These are phyloP conservation scores for Penstemon barbatus DNA, from an alignment of 257 asterid genomes.

Conservation along the genomic window DNA sequence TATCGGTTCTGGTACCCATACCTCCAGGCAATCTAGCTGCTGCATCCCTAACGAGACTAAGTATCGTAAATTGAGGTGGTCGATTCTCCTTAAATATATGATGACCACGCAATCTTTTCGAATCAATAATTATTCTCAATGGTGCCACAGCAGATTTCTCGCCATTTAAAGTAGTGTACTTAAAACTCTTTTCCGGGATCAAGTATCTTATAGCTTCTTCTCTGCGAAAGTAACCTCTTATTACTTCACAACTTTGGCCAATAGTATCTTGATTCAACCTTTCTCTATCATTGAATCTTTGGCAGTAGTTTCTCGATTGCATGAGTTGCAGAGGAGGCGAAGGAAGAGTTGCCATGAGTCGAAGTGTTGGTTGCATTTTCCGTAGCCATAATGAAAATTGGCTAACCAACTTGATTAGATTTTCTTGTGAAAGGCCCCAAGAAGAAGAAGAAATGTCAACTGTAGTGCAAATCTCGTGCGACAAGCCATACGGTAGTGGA, in stretches of 20 bases:
- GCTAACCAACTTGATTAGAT: slow-evolving; percentile 11
- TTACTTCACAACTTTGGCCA: slow-evolving; percentile 20
- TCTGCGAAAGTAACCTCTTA: slow-evolving; percentile 33
- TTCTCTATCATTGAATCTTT: slow-evolving; percentile 17
- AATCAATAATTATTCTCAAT: slow-evolving; percentile 17
- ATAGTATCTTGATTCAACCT: slow-evolving; percentile 19
- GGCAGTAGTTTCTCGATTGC: not conserved
- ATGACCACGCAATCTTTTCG: slow-evolving; percentile 29
- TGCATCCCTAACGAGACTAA: slow-evolving; percentile 39
- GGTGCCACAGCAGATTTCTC: slow-evolving; percentile 35
- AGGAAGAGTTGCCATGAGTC: slow-evolving; percentile 25
- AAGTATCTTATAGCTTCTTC: slow-evolving; percentile 38
- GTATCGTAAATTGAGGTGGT: slow-evolving; percentile 33
- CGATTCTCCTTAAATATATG: slow-evolving; percentile 25
- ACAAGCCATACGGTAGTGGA: slow-evolving; percentile 19
- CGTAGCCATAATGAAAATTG: slow-evolving; percentile 25
- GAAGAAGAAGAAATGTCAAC: slow-evolving; percentile 11
- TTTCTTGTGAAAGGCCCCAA: slow-evolving; percentile 29
- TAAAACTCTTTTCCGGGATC: slow-evolving; percentile 21
- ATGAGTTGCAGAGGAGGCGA: slow-evolving; percentile 24
- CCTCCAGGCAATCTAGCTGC: slow-evolving; percentile 37
- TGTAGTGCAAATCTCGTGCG: not conserved
- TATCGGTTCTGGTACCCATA: slow-evolving; percentile 33
- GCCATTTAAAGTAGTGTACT: slow-evolving; percentile 31
- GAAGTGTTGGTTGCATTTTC: slow-evolving; percentile 4